Conservation (phyloP, 768 basidiomycete genomes). For the Crassisporium funariophilum region DNA sequence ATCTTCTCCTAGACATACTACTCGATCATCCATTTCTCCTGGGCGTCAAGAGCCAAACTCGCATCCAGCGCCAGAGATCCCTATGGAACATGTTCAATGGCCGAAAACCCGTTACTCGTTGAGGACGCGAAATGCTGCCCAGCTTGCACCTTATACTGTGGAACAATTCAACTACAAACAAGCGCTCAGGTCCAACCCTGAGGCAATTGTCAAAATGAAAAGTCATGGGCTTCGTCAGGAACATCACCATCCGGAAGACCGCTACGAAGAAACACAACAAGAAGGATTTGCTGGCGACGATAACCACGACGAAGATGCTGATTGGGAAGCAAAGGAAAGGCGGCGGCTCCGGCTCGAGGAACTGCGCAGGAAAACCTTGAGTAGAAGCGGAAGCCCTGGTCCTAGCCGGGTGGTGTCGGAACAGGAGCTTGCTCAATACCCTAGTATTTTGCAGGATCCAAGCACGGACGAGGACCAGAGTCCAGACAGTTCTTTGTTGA, state of each 20-base stretch:
- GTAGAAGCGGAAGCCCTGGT: constrained; percentile 2
- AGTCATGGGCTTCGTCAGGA: constrained; percentile 33
- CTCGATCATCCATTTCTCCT: too few species aligned
- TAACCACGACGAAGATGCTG: constrained; percentile 20
- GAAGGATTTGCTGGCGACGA: constrained; percentile 16
- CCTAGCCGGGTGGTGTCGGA: constrained; percentile 1
- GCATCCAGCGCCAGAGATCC: not conserved
- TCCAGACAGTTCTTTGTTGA: too few species aligned
- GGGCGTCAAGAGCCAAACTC: too few species aligned
- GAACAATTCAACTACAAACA: constrained; percentile 56
- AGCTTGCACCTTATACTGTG: constrained; percentile 62
- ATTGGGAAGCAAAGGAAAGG: constrained; percentile 18
- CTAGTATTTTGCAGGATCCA: constrained; percentile 39
- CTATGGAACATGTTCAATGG: constrained; percentile 3
- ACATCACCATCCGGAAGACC: constrained; percentile 26
- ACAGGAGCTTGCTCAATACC: constrained; percentile 25
- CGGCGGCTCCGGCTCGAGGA: constrained; percentile 6
- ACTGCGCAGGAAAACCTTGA: constrained; percentile 3
- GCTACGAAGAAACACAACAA: constrained; percentile 32
- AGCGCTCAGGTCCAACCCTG: constrained; percentile 56
- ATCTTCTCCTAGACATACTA: too few species aligned
- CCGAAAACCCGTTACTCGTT: constrained; percentile 49
- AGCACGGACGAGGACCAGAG: constrained; percentile 51
- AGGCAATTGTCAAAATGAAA: constrained; percentile 62
- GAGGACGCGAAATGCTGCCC: constrained; percentile 54